Percentiles rank a stretch among this genome's conserved stretches.
These are phyloP conservation scores for Larix sibirica DNA, from an alignment of 83 land plant genomes.

Conservation along the genomic window DNA sequence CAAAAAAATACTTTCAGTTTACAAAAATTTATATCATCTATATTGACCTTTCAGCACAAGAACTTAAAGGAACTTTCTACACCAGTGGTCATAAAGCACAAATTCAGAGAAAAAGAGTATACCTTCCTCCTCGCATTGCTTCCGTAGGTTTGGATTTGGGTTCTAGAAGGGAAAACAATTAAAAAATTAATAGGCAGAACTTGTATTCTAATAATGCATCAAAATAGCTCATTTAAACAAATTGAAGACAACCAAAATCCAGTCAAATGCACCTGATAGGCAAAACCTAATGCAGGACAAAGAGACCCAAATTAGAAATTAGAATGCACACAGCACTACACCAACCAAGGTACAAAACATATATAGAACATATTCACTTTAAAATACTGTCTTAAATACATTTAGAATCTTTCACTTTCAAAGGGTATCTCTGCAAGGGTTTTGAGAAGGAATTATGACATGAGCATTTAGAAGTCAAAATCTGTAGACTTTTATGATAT, in stretches of 20 bases:
- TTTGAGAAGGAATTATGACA: neutral
- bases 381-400: neutral
- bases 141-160: conserved; percentile 84
- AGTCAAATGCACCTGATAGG: neutral
- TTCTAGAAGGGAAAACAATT: conserved; percentile 37
- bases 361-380: neutral
- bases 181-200: neutral
- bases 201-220: neutral
- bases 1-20: neutral
- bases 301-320: neutral
- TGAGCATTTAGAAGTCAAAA: neutral
- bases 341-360: neutral
- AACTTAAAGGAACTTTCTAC: neutral
- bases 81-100: neutral
- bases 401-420: neutral
- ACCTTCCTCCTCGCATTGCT: conserved; percentile 98
- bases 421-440: neutral
- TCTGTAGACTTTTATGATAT: neutral
- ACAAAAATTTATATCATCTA: neutral
- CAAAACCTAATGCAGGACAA: neutral
- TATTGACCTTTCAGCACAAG: neutral
- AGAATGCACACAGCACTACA: neutral
- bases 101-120: conserved; percentile 5
- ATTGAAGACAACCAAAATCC: neutral
- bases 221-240: neutral